Evolutionary conservation across 176 grass and related monocot species (phyloP), one percentile per base, ranked within the genome.

Genomic region (Zoysia japonica): DNA sequence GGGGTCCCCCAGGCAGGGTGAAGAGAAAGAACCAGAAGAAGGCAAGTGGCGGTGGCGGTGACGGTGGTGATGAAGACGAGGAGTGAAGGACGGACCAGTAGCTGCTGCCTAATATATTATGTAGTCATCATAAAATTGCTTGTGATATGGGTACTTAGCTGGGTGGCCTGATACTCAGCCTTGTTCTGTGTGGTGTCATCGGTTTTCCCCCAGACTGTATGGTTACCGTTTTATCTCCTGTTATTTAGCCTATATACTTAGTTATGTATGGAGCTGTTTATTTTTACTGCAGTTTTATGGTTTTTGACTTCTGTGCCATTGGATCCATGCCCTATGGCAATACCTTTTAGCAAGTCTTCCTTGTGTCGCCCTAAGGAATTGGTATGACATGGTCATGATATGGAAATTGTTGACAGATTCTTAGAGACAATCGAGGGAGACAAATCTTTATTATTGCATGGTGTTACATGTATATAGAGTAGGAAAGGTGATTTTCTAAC

Each of bases 1-100:
- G 90, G 48, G 87, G 90, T 13, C 80, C 47, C 0, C 15, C 90
- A 1, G 84, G 87, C 1, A 84, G 90, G 19, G 90, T 92, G 84
- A 92, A 92, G 87, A 74, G 84, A 11, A 92, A 77, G 87, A 92
- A 87, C 54, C 42, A 9, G 14, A 92, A 89, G 76, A 92, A 89
- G 47, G 84, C 87, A 4, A 88, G 76, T 0, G 67, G 87, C 0
- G 76, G 72, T 2, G 87, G 80, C 0, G 87, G 69, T 0, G 90
- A 46, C 0, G 85, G 80, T 5, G 90, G 85, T 11, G 90, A 92
- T 0, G 90, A 89, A 47, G 84, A 92, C 40, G 83, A 89, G 77
- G 72, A 78, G 70, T 81, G 77, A 82, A 82, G 5, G 60, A 70
- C 8, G 76, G n/a, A 65, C 68, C 13, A 65, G 75, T 55, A 88